Conservation (phyloP, 139 green algal species). For the Ettlia oleoabundans region DNA sequence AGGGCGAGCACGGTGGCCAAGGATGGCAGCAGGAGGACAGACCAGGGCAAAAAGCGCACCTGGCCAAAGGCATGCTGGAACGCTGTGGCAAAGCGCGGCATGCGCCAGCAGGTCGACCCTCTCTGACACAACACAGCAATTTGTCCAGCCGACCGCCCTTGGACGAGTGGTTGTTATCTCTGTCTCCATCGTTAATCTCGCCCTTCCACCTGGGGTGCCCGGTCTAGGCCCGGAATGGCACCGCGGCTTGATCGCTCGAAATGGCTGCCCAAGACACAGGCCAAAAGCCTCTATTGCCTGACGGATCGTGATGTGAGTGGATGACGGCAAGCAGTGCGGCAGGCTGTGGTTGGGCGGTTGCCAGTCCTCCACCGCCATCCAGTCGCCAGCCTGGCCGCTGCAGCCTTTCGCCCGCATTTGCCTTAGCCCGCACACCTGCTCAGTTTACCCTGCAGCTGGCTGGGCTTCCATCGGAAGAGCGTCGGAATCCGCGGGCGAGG, state of each 20-base stretch:
- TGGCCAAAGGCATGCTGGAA: too few relatives aligned
- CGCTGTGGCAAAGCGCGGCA: too few relatives aligned
- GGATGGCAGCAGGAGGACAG: too few relatives aligned
- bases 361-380: not conserved
- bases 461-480: not conserved
- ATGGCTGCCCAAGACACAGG: conserved; percentile 21
- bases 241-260: conserved; percentile 10
- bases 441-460: not conserved
- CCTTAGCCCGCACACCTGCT: not conserved
- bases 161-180: too few relatives aligned
- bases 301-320: conserved; percentile 15
- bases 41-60: too few relatives aligned
- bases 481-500: not conserved
- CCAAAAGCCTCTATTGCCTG: conserved; percentile 2
- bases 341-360: not conserved
- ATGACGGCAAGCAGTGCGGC: not conserved
- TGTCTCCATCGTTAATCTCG: too few relatives aligned
- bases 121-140: too few relatives aligned
- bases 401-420: too few relatives aligned
- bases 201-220: not conserved
- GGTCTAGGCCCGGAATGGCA: not conserved
- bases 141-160: too few relatives aligned
- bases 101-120: too few relatives aligned
- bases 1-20: too few relatives aligned
- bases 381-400: not conserved